Base-by-base conservation (phyloP, 2,329 filamentous ascomycete genomes). In the Incumbomyces lentus region DNA sequence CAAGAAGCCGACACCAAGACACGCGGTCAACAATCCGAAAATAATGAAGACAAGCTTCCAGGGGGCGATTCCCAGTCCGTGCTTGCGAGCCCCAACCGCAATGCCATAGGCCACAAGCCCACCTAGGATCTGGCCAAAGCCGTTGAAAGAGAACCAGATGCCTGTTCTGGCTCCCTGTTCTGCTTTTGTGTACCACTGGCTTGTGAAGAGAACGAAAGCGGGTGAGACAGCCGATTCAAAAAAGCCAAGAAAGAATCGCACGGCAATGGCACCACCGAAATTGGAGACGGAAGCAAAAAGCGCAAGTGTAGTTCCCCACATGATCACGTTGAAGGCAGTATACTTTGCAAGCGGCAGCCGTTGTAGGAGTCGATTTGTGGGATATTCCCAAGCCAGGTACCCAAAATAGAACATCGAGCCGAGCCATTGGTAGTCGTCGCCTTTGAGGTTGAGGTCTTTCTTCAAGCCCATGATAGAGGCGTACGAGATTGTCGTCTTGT, bases 61-160 rank as follows among this genome's bases (percentile, higher is more conserved):
- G 0, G 78, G 73, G 19, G 73, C 75, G 48, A 85, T 73, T 2
- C 64, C 52, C 0, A 76, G 73, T 2, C 77, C 78, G n/a, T 77
- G 64, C 32, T 69, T 70, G 22, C 68, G 64, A 3, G 71, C 70
- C 0, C 76, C 76, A 12, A 70, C 67, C 0, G 77, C 76, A 35
- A 83, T 81, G 1, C 78, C 79, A 53, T 82, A 83, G 1, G 79
- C 77, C 0, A 82, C 63, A 1, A 78, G 52, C 1, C 79, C 79
- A 6, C 79, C 79, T 31, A 82, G 68, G 13, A 83, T 79, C 59
- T 79, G 78, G 0, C 74, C 79, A 44, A 73, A 73, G 2, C 79
- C 79, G 51, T 81, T 82, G 66, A 81, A 83, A 41, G 68, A 73
- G 63, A 84, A 84, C 82, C 82, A 86, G 46, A 84, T 74, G 3